Base-by-base conservation (phyloP, 164 flowering plant species). In the Euptelea pleiosperma region DNA sequence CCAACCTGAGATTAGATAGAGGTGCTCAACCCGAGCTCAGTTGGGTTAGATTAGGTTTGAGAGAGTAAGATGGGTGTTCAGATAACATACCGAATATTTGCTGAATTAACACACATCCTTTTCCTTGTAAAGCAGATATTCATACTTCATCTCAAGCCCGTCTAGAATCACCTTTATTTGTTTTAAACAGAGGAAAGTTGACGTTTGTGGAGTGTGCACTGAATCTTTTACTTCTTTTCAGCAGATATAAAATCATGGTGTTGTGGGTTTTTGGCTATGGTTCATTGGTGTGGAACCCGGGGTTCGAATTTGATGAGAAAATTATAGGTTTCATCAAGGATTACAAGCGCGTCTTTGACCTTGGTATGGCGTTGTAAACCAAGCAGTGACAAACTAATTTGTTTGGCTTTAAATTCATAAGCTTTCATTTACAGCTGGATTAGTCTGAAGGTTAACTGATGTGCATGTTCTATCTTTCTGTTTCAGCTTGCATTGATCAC, bases 181-280 rank as follows among this genome's bases (percentile, higher is more conserved):
- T n/a, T n/a, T n/a, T n/a, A n/a, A n/a, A n/a, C n/a, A n/a, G n/a
- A n/a, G n/a, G n/a, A n/a, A n/a, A n/a, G n/a, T n/a, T n/a, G n/a
- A n/a, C n/a, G n/a, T n/a, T n/a, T n/a, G n/a, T 42, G 57, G 24
- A 51, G 35, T 39, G 10, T 40, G 24, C 22, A 28, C 53, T 52
- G 18, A 24, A 46, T 21, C 18, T 18, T 58, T 22, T 46, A 26
- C 22, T 44, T 47, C 29, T 51, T 58, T 35, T 62, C 72, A 73
- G 81, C 69, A 64, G 43, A 48, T 55, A 58, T 35, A 30, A 50
- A 65, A 77, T 35, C 47, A 94, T 94, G 99, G 99, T 88, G 30
- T 68, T 94, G 57, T 94, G 99, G 99, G 79, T 94, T 55, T 94
- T 94, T 60, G 99, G 95, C 26, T 94, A 94, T 69, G 99, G 97